Conservation (phyloP, 2,329 filamentous ascomycete species). For the Albifimbria verrucaria region DNA sequence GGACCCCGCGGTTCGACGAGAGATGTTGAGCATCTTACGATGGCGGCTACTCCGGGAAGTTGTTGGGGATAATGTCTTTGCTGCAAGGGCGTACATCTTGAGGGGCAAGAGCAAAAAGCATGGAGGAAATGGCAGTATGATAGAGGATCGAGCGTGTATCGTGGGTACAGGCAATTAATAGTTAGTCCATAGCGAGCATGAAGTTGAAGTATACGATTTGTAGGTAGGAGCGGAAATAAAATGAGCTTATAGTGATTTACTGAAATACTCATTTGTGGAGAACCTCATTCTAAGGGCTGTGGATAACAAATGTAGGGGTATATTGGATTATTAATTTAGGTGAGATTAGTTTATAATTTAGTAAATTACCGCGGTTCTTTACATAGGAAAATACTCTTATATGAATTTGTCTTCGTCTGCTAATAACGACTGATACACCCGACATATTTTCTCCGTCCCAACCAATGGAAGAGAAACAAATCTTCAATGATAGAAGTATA, state of each 20-base stretch:
- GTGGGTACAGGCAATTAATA: conserved; percentile 13
- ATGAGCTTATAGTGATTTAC: conserved; percentile 14
- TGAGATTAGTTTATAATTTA: too few relatives aligned
- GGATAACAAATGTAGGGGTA: neutral
- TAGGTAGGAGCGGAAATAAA: conserved; percentile 15
- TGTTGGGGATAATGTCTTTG: conserved; percentile 28
- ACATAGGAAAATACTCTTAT: too few relatives aligned
- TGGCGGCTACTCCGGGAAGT: conserved; percentile 25
- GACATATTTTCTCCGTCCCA: too few relatives aligned
- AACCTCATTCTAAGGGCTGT: neutral
- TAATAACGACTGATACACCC: too few relatives aligned
- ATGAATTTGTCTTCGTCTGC: too few relatives aligned
- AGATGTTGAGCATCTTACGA: conserved; percentile 22
- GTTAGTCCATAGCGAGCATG: conserved; percentile 15
- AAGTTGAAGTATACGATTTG: conserved; percentile 30
- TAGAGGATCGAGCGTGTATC: conserved; percentile 26
- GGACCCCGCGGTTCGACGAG: conserved; percentile 26
- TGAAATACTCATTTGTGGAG: neutral
- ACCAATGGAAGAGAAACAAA: too few relatives aligned
- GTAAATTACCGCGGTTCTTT: too few relatives aligned
- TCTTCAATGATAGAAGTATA: too few relatives aligned
- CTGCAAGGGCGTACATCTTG: conserved; percentile 19
- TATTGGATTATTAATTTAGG: too few relatives aligned
- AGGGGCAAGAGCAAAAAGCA: conserved; percentile 12
- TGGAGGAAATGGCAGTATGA: conserved; percentile 22